phyloP scores from a whole-genome alignment of 257 asterid species.

The Verbascum thapsus region DNA sequence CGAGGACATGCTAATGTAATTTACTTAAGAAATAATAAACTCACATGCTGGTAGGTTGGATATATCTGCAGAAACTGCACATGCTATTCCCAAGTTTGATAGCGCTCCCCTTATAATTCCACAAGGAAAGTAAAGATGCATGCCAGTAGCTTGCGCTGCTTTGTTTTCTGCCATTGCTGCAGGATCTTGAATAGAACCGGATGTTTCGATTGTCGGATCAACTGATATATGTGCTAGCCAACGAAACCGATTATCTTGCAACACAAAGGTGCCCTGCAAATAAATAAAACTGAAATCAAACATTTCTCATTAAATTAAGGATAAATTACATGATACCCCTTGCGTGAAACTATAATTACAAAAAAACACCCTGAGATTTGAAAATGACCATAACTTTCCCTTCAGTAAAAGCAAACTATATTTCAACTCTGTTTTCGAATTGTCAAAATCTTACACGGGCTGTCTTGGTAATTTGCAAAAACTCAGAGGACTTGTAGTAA shows the following conservation, averaged over 20 bases:
- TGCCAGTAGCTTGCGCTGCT: slow-evolving; percentile 80
- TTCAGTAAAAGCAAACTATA: too few relatives aligned
- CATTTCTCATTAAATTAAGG: neutral
- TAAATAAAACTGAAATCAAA: slow-evolving; percentile 23
- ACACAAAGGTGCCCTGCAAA: slow-evolving; percentile 86
- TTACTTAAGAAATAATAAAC: slow-evolving; percentile 39
- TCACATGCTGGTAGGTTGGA: slow-evolving; percentile 95
- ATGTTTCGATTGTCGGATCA: slow-evolving; percentile 68
- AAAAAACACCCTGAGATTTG: too few relatives aligned
- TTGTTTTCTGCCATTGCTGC: slow-evolving; percentile 87
- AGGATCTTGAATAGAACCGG: slow-evolving; percentile 90
- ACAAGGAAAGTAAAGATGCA: slow-evolving; percentile 98
- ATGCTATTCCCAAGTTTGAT: slow-evolving; percentile 96
- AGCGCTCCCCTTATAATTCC: slow-evolving; percentile 98
- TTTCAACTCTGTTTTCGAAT: too few relatives aligned
- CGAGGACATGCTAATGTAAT: too few relatives aligned
- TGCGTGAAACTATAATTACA: too few relatives aligned
- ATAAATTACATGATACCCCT: too few relatives aligned
- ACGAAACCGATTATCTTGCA: slow-evolving; percentile 89
- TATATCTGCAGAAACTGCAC: slow-evolving; percentile 99
- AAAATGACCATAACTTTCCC: too few relatives aligned
- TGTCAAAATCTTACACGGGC: too few relatives aligned
- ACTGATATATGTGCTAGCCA: slow-evolving; percentile 90
- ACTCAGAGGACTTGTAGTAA: too few relatives aligned
- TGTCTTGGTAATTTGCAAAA: too few relatives aligned